A percentile compares a stretch with the other conserved stretches of the same genome.
phyloP scores from a whole-genome alignment of 768 basidiomycete species.

The Trametes cinnabarina region DNA sequence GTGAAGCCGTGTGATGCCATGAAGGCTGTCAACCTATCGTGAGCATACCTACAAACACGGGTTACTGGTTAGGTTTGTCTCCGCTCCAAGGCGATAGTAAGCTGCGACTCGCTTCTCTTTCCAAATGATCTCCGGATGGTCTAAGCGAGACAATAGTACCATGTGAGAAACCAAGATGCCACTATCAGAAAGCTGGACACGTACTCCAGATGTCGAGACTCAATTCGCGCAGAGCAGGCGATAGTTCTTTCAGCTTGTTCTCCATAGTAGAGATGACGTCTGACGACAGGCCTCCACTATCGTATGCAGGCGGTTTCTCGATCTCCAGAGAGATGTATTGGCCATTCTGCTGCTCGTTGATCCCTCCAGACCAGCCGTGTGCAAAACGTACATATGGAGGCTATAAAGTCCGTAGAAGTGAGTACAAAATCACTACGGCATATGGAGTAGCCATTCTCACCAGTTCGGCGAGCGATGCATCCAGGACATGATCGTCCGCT shows the following conservation, averaged over 20 bases:
- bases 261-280: slow-evolving; percentile 57
- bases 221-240: slow-evolving; percentile 53
- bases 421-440: background rate
- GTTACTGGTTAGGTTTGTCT: no score
- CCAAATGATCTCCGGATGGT: slow-evolving; percentile 19
- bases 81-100: no score
- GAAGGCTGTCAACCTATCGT: slow-evolving; percentile 64
- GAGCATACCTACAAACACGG: slow-evolving; percentile 64
- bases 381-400: slow-evolving; percentile 9
- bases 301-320: slow-evolving; percentile 25
- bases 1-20: slow-evolving; percentile 66
- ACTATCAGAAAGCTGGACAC: slow-evolving; percentile 15
- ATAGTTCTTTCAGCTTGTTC: slow-evolving; percentile 48
- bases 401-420: background rate
- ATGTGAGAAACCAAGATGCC: background rate
- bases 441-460: no score
- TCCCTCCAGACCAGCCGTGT: slow-evolving; percentile 9
- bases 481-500: no score
- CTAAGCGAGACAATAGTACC: slow-evolving; percentile 3
- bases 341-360: background rate
- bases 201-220: slow-evolving; percentile 74
- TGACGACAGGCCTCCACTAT: slow-evolving; percentile 17
- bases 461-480: no score
- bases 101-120: slow-evolving; percentile 35
- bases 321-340: background rate